These are phyloP conservation scores for Coprinellus micaceus DNA, from an alignment of 768 basidiomycete species.

Conservation along the genomic window DNA sequence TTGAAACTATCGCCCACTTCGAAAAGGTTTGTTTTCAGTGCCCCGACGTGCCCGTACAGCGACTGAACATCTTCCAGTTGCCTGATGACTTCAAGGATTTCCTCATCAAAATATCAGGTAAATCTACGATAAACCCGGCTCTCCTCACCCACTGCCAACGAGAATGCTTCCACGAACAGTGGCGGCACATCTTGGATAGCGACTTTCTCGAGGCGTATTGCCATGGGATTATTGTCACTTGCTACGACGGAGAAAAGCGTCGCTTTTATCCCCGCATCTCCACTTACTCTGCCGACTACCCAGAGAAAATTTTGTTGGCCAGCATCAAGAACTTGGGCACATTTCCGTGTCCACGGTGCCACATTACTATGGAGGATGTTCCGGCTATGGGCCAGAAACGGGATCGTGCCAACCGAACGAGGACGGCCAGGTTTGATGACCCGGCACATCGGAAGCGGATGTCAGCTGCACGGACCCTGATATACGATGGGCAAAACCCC, in stretches of 20 bases:
- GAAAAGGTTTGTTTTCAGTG: not conserved
- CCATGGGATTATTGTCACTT: constrained; percentile 1
- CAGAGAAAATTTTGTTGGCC: not conserved
- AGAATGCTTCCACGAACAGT: constrained; percentile 2
- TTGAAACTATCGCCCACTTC: constrained; percentile 18
- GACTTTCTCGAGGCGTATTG: not conserved
- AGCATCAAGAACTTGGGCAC: constrained; percentile 3
- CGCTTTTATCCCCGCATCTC: constrained; percentile 3
- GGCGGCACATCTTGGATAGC: not conserved
- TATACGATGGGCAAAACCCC: not conserved
- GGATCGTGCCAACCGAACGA: not conserved
- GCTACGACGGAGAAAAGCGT: not conserved
- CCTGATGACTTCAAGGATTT: constrained; percentile 5
- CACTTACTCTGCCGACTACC: constrained; percentile 8
- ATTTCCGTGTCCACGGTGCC: constrained; percentile 18
- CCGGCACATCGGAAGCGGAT: not conserved
- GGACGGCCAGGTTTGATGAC: not conserved
- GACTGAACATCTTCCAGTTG: constrained; percentile 11
- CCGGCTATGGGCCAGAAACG: constrained; percentile 5
- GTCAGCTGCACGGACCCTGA: not conserved
- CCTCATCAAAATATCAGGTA: not conserved
- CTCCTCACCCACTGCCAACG: not conserved
- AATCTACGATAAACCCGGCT: not conserved
- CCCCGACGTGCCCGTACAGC: not conserved
- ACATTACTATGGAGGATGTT: constrained; percentile 8